Evolutionary conservation across 2,329 filamentous ascomycete genomes (phyloP), one percentile per base, ranked within the genome.

Genomic region (Dothideomycetes sp.): DNA sequence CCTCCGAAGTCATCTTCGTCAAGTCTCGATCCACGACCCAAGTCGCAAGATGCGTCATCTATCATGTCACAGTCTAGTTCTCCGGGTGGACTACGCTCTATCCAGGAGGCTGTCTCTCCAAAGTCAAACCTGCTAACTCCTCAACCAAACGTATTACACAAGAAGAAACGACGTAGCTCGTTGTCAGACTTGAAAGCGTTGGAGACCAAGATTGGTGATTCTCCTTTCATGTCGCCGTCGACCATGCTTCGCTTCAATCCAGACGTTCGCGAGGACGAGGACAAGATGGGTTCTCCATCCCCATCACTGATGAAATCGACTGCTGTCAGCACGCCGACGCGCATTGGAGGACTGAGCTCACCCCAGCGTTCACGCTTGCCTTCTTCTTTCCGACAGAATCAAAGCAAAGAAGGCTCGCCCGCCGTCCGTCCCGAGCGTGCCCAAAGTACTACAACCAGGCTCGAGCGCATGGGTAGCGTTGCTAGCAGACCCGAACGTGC

Each of bases 111-210:
- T 7, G 12, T 12, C 22, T 7, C 22, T 7, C 22, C 22, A 27
- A n/a, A n/a, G n/a, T n/a, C n/a, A n/a, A n/a, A 8, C n/a, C n/a
- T n/a, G n/a, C n/a, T n/a, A n/a, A n/a, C n/a, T n/a, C n/a, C n/a
- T n/a, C n/a, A n/a, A n/a, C n/a, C n/a, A n/a, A n/a, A n/a, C n/a
- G n/a, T n/a, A n/a, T n/a, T n/a, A n/a, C 62, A 67, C 33, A 79
- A 74, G 56, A 88, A 80, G 64, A 95, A 94, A 66, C 75, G 89
- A 40, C 79, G 89, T 56, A 95, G 88, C 62, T 95, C 88, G 18
- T 65, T 96, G 31, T 94, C 88, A 4, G 89, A 96, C 58, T 69
- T 96, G 35, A 82, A 78, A 49, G 72, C 67, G 41, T 65, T 84
- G 14, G 79, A 89, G 62, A 72, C 39, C 4, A 41, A 52, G 16